phyloP scores from a whole-genome alignment of 1,284 basidiomycete species.

The Boletus smithii region DNA sequence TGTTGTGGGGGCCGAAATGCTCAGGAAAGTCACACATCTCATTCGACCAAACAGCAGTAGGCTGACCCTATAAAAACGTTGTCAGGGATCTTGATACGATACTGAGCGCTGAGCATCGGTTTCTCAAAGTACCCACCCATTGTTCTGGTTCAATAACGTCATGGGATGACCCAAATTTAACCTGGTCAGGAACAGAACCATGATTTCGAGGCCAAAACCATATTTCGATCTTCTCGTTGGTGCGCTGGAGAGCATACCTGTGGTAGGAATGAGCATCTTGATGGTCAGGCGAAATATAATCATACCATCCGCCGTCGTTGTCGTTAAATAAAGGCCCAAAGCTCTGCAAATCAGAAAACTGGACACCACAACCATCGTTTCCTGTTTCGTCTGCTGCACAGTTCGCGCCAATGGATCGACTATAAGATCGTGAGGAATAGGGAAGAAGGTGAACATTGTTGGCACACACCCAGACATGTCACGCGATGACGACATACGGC shows the following conservation, averaged over 20 bases:
- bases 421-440: slow-evolving; percentile 9
- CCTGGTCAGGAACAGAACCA: slow-evolving; percentile 16
- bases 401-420: slow-evolving; percentile 15
- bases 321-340: slow-evolving; percentile 42
- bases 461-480: slow-evolving; percentile 25
- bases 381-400: slow-evolving; percentile 27
- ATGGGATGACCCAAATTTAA: slow-evolving; percentile 3
- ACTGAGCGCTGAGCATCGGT: not conserved
- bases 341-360: slow-evolving; percentile 29
- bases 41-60: slow-evolving; percentile 36
- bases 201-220: slow-evolving; percentile 26
- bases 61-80: slow-evolving; percentile 29
- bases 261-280: slow-evolving; percentile 4
- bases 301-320: slow-evolving; percentile 39
- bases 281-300: not conserved
- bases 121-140: slow-evolving; percentile 26
- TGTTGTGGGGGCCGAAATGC: slow-evolving; percentile 34
- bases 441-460: not conserved
- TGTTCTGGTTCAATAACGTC: slow-evolving; percentile 14
- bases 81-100: not conserved
- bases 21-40: slow-evolving; percentile 30
- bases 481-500: slow-evolving; percentile 17
- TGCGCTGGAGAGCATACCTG: slow-evolving; percentile 29
- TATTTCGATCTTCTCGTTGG: slow-evolving; percentile 14
- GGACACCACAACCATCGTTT: slow-evolving; percentile 48